Conservation (phyloP, 2,329 filamentous ascomycete species). For the Microdochium paspali region DNA sequence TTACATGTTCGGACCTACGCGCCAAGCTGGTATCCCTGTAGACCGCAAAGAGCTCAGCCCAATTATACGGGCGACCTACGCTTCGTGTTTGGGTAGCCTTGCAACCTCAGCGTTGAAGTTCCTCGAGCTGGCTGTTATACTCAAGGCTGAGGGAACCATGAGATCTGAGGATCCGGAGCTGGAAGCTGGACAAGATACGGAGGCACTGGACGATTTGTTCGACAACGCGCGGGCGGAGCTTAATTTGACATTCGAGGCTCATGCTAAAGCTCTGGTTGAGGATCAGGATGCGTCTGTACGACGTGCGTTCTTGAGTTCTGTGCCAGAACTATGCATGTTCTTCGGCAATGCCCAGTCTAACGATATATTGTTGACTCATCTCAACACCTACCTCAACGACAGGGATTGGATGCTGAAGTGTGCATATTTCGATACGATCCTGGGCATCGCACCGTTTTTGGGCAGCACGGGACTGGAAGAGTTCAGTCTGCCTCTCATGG, state of each 20-base stretch:
- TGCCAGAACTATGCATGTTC: slow-evolving; percentile 87
- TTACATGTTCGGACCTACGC: slow-evolving; percentile 32
- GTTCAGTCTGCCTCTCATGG: slow-evolving; percentile 91
- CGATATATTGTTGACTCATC: slow-evolving; percentile 89
- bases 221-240: slow-evolving; percentile 81
- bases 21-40: slow-evolving; percentile 20
- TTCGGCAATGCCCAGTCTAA: slow-evolving; percentile 88
- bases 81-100: slow-evolving; percentile 81
- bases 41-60: slow-evolving; percentile 46
- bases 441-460: slow-evolving; percentile 84
- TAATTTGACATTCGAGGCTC: slow-evolving; percentile 72
- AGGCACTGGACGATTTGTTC: slow-evolving; percentile 73
- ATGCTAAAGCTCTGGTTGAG: slow-evolving; percentile 83
- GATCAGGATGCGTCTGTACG: slow-evolving; percentile 80
- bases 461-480: slow-evolving; percentile 85
- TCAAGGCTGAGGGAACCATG: slow-evolving; percentile 75
- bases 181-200: slow-evolving; percentile 59
- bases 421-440: slow-evolving; percentile 91
- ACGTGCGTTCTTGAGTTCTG: slow-evolving; percentile 82
- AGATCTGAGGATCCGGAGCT: slow-evolving; percentile 69
- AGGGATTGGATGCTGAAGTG: slow-evolving; percentile 94
- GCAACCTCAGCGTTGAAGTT: slow-evolving; percentile 79
- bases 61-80: slow-evolving; percentile 81
- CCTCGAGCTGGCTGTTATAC: slow-evolving; percentile 80
- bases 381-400: slow-evolving; percentile 96